These are phyloP conservation scores for Mrakia blollopis DNA, from an alignment of 768 basidiomycete genomes.

Conservation along the genomic window DNA sequence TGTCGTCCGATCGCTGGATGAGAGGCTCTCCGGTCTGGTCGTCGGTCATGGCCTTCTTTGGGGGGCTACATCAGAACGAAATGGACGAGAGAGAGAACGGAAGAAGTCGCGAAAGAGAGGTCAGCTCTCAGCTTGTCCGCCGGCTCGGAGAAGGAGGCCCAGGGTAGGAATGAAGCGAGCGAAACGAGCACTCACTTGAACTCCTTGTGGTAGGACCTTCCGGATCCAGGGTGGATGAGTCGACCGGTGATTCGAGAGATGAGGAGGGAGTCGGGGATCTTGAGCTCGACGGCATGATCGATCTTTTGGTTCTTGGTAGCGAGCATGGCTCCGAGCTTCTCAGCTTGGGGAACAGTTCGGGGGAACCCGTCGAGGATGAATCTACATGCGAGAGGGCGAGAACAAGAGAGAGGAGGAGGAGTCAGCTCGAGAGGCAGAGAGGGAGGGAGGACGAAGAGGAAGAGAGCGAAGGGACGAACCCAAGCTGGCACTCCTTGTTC, in stretches of 20 bases:
- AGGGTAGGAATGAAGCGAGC: neutral
- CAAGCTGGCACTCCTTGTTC: constrained; percentile 89
- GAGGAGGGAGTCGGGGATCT: constrained; percentile 88
- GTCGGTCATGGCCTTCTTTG: constrained; percentile 90
- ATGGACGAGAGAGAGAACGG: neutral
- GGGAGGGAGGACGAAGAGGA: constrained; percentile 2
- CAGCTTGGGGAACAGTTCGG: constrained; percentile 89
- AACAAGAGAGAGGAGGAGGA: neutral
- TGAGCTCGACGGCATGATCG: constrained; percentile 84
- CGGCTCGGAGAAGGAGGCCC: neutral
- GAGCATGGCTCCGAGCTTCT: constrained; percentile 93
- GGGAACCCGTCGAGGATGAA: constrained; percentile 99
- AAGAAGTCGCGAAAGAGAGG: neutral
- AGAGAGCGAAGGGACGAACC: constrained; percentile 58
- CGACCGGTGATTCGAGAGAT: constrained; percentile 97
- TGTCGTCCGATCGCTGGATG: constrained; percentile 96
- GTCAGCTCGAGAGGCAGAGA: neutral
- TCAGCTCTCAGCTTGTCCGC: neutral
- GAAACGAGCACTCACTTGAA: constrained; percentile 87
- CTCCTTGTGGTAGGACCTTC: constrained; percentile 89
- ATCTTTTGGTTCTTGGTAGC: constrained; percentile 73
- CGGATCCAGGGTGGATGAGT: constrained; percentile 80
- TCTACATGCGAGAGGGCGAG: constrained; percentile 47
- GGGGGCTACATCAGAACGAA: constrained; percentile 61
- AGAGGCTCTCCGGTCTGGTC: constrained; percentile 93